These are phyloP conservation scores for Kazachstania psychrophila DNA, from an alignment of 805 yeast genomes.

Conservation along the genomic window DNA sequence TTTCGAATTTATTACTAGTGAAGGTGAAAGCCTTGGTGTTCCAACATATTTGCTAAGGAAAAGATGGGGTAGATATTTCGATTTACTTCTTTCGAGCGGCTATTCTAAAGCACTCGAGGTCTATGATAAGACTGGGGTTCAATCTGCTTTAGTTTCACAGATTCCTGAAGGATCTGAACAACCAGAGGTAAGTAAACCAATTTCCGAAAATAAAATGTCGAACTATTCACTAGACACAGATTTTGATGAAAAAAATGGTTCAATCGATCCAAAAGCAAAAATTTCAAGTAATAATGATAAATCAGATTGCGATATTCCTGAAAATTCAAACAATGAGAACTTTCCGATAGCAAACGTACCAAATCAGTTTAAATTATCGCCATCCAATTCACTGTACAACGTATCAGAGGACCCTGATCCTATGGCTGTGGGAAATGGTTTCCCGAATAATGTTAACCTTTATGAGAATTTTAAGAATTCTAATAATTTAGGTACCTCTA, in stretches of 20 bases:
- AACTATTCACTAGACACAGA: constrained; percentile 1
- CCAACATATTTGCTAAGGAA: constrained; percentile 53
- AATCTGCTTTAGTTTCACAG: constrained; percentile 9
- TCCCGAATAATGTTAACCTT: neutral
- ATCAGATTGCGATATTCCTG: no score
- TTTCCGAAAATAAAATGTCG: neutral
- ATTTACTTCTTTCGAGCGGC: constrained; percentile 49
- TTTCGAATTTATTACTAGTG: constrained; percentile 61
- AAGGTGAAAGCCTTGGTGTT: constrained; percentile 58
- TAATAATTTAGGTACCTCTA: neutral
- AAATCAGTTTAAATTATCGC: constrained; percentile 4
- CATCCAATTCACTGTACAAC: constrained; percentile 3
- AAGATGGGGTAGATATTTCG: constrained; percentile 72
- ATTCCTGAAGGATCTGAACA: neutral
- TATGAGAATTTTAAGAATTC: constrained; percentile 3
- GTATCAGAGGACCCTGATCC: neutral
- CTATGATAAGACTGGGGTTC: constrained; percentile 19
- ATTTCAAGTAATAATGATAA: neutral
- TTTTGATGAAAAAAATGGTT: neutral
- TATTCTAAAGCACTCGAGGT: constrained; percentile 46
- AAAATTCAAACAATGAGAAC: neutral
- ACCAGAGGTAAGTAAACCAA: neutral
- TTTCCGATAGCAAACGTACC: neutral
- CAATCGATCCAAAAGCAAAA: neutral
- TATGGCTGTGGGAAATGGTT: neutral